Evolutionary conservation across 164 flowering plant species (phyloP), one percentile per base, ranked within the genome.

Genomic region (Saururus chinensis): DNA sequence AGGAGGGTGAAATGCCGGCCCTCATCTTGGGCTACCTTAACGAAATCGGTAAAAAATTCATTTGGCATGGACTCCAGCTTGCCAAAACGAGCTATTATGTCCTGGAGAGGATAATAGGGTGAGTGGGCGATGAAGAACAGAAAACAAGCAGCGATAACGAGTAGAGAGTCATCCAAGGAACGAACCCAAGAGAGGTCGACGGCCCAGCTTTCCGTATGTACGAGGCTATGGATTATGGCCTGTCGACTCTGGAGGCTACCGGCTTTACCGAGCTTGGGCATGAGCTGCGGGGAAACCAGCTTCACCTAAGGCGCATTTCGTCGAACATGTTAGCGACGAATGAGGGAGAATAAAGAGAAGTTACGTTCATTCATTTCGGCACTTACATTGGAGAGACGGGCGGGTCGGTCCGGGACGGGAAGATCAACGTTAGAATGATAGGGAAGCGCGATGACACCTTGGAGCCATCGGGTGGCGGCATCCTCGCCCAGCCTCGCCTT

Each of bases 261-360:
- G 3, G 81, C 98, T 73, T 79, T 92, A 19, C 96, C 98, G 19
- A 92, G 90, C 82, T 92, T 92, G 26, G 98, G 96, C 96, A 92
- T 85, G 21, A 85, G 72, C 68, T 89, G 73, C 0, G 98, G 95
- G 0, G 95, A 69, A 22, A 92, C 87, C 67, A 88, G 72, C 81
- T 80, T 85, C 59, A 92, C 88, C 98, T 92, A 78, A 24, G 59
- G 64, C 74, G 59, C 82, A 82, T 77, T 80, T 82, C 56, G 73
- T 83, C 87, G 66, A 81, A 77, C 84, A 79, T 11, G 30, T 54
- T 17, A n/a, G 26, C 30, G 37, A 37, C 10, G 7, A 21, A 9
- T 55, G 12, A 23, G 1, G 40, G 25, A 16, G 22, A 25, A 9
- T n/a, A 17, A 25, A 24, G 25, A 14, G 11, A 25, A 49, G 7